Evolutionary conservation across 192 early-diverging fungal species (phyloP).

Genomic region (Umbelopsis sp.): DNA sequence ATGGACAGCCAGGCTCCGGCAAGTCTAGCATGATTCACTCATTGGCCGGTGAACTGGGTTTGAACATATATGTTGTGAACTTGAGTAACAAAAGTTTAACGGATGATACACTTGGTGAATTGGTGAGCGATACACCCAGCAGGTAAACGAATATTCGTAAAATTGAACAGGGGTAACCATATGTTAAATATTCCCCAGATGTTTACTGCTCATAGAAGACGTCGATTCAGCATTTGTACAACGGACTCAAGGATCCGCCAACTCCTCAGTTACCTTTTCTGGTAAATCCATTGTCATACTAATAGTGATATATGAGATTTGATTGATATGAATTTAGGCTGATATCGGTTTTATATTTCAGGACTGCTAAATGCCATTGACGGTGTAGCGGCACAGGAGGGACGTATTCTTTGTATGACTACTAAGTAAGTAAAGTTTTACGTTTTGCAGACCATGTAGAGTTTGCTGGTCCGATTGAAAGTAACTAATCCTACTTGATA

Average conservation of each 20-base stretch:
- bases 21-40: slow-evolving; percentile 73
- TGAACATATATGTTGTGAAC: slow-evolving; percentile 76
- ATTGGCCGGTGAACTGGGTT: slow-evolving; percentile 70
- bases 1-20: slow-evolving; percentile 70
- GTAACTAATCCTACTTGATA: slow-evolving; percentile 7
- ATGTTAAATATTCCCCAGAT: slow-evolving; percentile 29
- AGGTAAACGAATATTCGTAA: slow-evolving; percentile 15
- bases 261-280: slow-evolving; percentile 35
- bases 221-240: slow-evolving; percentile 75
- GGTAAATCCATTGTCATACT: slow-evolving; percentile 22
- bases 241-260: slow-evolving; percentile 43
- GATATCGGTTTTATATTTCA: slow-evolving; percentile 41
- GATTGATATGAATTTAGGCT: neutral
- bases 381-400: slow-evolving; percentile 73
- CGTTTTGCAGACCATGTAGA: neutral
- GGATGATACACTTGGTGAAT: slow-evolving; percentile 58
- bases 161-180: neutral
- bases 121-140: slow-evolving; percentile 51
- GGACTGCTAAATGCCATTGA: slow-evolving; percentile 80
- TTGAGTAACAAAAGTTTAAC: slow-evolving; percentile 66
- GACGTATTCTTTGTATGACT: slow-evolving; percentile 76
- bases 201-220: slow-evolving; percentile 73
- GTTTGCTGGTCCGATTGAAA: neutral
- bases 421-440: slow-evolving; percentile 56
- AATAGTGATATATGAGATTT: no score